Conservation (phyloP, 306 rosid genomes). For the Vigna mungo region DNA sequence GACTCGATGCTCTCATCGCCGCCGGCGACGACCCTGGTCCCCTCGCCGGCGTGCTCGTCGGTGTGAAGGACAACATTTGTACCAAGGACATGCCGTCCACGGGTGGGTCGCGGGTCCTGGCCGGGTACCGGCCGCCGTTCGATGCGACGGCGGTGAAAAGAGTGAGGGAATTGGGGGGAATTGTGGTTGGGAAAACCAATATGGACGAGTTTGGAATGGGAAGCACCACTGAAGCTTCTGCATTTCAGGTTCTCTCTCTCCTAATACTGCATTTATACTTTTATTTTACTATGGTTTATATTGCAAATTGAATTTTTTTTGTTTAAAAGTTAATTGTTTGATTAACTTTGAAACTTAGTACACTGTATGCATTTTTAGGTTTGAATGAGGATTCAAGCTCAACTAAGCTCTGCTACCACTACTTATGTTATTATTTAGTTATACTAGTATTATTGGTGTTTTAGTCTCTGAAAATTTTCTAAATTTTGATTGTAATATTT, state of each 20-base stretch:
- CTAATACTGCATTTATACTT: background rate
- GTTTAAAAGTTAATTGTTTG: background rate
- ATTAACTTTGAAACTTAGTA: background rate
- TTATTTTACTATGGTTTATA: background rate
- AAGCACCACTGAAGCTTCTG: slow-evolving; percentile 92
- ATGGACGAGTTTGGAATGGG: slow-evolving; percentile 99
- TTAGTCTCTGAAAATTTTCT: background rate
- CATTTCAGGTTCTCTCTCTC: slow-evolving; percentile 73
- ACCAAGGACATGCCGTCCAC: slow-evolving; percentile 93
- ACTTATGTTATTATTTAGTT: background rate
- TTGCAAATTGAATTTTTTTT: background rate
- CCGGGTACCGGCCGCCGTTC: slow-evolving; percentile 79
- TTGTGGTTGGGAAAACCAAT: slow-evolving; percentile 93
- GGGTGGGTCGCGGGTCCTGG: slow-evolving; percentile 78
- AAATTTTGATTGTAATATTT: too few species aligned
- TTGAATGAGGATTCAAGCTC: background rate
- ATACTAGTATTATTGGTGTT: background rate
- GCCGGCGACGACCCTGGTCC: slow-evolving; percentile 75
- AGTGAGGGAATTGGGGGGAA: slow-evolving; percentile 76
- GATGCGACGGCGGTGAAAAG: slow-evolving; percentile 89
- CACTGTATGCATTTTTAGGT: background rate
- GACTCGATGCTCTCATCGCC: slow-evolving; percentile 59
- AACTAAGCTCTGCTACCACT: background rate
- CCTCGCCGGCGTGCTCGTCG: slow-evolving; percentile 86
- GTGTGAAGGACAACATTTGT: slow-evolving; percentile 91